A percentile compares a stretch with the other conserved stretches of the same genome.
Conservation (phyloP, 768 basidiomycete genomes). For the Boletus fagicola region DNA sequence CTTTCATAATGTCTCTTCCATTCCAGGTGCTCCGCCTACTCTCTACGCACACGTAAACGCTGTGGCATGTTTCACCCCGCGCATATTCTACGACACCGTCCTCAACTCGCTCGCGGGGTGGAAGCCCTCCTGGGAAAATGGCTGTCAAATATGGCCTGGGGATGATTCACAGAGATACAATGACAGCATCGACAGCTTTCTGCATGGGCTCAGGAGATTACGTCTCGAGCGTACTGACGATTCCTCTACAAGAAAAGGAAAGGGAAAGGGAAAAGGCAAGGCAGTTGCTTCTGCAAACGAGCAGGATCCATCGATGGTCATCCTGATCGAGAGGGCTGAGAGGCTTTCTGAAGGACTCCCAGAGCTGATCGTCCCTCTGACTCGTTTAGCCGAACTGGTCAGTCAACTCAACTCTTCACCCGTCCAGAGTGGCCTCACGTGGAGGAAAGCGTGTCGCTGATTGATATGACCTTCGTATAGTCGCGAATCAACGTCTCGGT, state of each 20-base stretch:
- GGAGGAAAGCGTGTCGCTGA: background rate
- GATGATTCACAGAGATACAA: constrained; percentile 49
- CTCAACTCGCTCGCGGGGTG: constrained; percentile 60
- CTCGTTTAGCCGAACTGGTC: constrained; percentile 71
- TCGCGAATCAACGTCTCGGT: constrained; percentile 56
- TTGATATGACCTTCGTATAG: constrained; percentile 39
- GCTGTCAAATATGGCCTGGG: constrained; percentile 57
- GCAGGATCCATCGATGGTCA: constrained; percentile 43
- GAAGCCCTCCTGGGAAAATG: constrained; percentile 57
- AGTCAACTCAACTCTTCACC: constrained; percentile 16
- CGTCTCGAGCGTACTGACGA: constrained; percentile 22
- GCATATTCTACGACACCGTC: constrained; percentile 63
- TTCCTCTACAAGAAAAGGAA: constrained; percentile 26
- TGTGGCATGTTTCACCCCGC: constrained; percentile 57
- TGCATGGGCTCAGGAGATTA: constrained; percentile 57
- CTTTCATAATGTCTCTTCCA: constrained; percentile 13
- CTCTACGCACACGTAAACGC: constrained; percentile 51
- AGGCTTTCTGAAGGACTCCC: constrained; percentile 59
- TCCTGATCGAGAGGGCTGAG: constrained; percentile 69
- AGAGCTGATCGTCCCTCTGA: constrained; percentile 66
- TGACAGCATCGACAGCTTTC: constrained; percentile 63
- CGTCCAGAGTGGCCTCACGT: background rate
- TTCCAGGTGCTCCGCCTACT: constrained; percentile 26
- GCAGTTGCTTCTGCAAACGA: constrained; percentile 12
- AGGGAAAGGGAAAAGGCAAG: constrained; percentile 35